Conservation (phyloP, 2,329 filamentous ascomycete genomes). For the Dactylellina drechsleri region DNA sequence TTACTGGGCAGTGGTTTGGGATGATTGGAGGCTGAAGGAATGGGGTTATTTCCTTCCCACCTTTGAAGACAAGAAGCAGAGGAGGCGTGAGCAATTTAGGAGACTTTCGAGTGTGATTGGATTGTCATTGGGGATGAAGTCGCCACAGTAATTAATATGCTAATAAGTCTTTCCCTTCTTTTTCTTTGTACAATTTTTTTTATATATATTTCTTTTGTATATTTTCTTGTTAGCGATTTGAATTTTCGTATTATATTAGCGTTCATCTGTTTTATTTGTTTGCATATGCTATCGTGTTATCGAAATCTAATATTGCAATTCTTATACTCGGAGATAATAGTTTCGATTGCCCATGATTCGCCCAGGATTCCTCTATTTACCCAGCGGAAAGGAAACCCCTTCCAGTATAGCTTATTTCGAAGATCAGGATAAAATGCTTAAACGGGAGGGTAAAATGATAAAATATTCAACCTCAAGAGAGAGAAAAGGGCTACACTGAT, state of each 20-base stretch:
- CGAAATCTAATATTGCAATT: constrained; percentile 9
- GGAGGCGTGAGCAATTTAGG: constrained; percentile 22
- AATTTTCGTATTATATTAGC: neutral
- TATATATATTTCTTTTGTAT: constrained; percentile 2
- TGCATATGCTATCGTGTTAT: neutral
- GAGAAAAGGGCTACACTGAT: too few species aligned
- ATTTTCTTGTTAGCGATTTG: constrained; percentile 9
- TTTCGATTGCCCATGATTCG: constrained; percentile 1
- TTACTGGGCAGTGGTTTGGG: constrained; percentile 38
- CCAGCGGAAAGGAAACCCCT: too few species aligned
- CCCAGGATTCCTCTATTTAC: too few species aligned
- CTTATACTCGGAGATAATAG: constrained; percentile 11
- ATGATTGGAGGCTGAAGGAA: constrained; percentile 31
- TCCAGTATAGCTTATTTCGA: neutral
- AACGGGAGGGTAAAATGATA: constrained; percentile 35
- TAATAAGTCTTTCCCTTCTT: constrained; percentile 4
- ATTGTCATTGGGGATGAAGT: constrained; percentile 4
- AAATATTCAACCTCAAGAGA: too few species aligned
- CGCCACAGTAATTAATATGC: neutral
- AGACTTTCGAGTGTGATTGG: constrained; percentile 24
- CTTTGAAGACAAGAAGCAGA: constrained; percentile 24
- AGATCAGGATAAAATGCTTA: constrained; percentile 33
- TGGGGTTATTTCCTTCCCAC: constrained; percentile 34
- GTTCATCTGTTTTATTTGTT: neutral
- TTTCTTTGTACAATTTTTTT: constrained; percentile 5